Percentiles rank a stretch among this genome's conserved stretches.
Conservation (phyloP, 2,329 filamentous ascomycete species). For the Xylaria hypoxylon region DNA sequence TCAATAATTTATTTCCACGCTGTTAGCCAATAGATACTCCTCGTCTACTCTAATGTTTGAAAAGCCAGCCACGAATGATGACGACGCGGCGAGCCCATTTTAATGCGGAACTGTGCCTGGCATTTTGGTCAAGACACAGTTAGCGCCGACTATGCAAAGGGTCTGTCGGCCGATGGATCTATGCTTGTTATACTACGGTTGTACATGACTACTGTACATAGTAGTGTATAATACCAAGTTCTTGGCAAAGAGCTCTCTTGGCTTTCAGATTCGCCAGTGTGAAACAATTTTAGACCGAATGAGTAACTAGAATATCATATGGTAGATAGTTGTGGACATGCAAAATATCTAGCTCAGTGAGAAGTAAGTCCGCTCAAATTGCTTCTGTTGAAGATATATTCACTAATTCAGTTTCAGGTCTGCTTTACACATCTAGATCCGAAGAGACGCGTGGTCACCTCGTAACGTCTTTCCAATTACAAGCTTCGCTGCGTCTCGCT, state of each 20-base stretch:
- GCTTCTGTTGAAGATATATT: neutral
- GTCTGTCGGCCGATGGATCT: neutral
- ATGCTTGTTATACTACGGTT: neutral
- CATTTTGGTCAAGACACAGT: neutral
- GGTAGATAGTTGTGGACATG: slow-evolving; percentile 13
- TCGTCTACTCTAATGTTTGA: neutral
- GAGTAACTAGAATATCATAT: neutral
- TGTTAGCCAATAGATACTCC: neutral
- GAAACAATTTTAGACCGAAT: neutral
- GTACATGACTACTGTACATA: slow-evolving; percentile 10
- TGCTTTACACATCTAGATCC: neutral
- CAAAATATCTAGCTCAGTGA: neutral
- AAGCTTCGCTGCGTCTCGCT: slow-evolving; percentile 10
- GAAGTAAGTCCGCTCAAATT: neutral
- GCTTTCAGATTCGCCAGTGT: slow-evolving; percentile 15
- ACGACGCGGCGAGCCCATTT: slow-evolving; percentile 19
- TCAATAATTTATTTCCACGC: slow-evolving; percentile 4
- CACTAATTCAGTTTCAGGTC: slow-evolving; percentile 9
- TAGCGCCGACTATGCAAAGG: slow-evolving; percentile 2
- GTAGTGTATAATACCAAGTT: slow-evolving; percentile 6
- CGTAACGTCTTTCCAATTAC: slow-evolving; percentile 9
- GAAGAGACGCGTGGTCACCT: slow-evolving; percentile 14
- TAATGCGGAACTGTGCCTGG: slow-evolving; percentile 20
- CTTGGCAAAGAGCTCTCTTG: slow-evolving; percentile 25
- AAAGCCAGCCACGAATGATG: slow-evolving; percentile 25